Base-by-base conservation (phyloP, 345 rosid genomes). In the Iberis pinnata region DNA sequence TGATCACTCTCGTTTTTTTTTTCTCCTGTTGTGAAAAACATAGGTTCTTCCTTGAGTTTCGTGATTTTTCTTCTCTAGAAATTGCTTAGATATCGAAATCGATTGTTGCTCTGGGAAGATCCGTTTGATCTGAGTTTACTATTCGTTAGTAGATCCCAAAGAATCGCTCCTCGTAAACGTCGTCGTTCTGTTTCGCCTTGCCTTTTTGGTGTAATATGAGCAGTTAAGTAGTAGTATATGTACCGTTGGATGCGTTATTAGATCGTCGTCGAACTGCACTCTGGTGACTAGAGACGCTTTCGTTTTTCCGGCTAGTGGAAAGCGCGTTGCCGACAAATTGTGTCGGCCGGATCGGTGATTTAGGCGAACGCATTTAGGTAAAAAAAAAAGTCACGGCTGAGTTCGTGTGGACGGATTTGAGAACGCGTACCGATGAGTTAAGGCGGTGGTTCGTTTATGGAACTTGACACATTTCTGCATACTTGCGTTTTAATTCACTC, bases 81-180 rank as follows among this genome's bases (percentile, higher is more conserved):
- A 6, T 63, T 12, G n/a, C n/a, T n/a, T n/a, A n/a, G n/a, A n/a
- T n/a, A n/a, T 43, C 3, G 14, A 18, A 58, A 18, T 58, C 42
- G 48, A 37, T 52, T 60, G 49, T 16, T 51, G 44, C 48, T 32
- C 58, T 13, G 6, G 26, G 18, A 12, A 43, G 70, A 58, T 66
- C 71, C 38, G 29, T 53, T 54, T 67, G 65, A 67, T 67, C 49
- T 58, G 60, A 52, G 65, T 22, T 51, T 46, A 53, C 41, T 48
- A 35, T 36, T 65, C 36, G 58, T 13, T 33, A 10, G 5, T 54
- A 49, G 49, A 58, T 66, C 65, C 59, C 70, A 46, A 49, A 24
- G 57, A 49, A 49, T 41, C 43, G 29, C 27, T 51, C 48, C 49
- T 51, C 43, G 29, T 8, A 59, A 38, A 65, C 70, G 70, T 27